Percentiles rank a stretch among this genome's conserved stretches.
These are phyloP conservation scores for Chlorella variabilis DNA, from an alignment of 163 green algal genomes.

Conservation along the genomic window DNA sequence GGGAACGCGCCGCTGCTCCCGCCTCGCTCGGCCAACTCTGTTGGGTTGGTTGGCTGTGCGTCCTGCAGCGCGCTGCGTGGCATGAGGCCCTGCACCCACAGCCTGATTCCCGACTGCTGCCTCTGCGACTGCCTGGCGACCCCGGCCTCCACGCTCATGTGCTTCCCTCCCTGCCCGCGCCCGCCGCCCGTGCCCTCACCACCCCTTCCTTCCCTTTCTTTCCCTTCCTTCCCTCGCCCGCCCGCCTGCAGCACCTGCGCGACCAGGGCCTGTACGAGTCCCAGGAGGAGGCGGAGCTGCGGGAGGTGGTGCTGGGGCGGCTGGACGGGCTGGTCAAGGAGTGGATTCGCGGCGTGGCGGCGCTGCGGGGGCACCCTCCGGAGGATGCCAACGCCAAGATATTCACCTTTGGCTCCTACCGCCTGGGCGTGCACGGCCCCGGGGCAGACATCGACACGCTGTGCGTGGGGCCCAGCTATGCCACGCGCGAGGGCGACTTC, in stretches of 20 bases:
- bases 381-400: slow-evolving; percentile 78
- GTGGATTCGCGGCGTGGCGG: slow-evolving; percentile 77
- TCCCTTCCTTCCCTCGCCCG: background rate
- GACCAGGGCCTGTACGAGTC: slow-evolving; percentile 78
- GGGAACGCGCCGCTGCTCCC: background rate
- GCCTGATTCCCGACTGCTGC: no score
- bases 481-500: slow-evolving; percentile 87
- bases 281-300: slow-evolving; percentile 63
- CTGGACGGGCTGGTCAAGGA: slow-evolving; percentile 78
- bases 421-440: slow-evolving; percentile 93
- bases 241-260: slow-evolving; percentile 72
- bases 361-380: slow-evolving; percentile 28
- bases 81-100: no score
- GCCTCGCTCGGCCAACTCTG: background rate
- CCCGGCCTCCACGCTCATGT: no score
- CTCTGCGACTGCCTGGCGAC: no score
- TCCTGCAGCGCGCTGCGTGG: background rate
- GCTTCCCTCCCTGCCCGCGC: background rate
- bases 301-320: slow-evolving; percentile 85
- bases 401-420: slow-evolving; percentile 98
- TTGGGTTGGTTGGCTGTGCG: no score
- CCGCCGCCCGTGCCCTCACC: no score
- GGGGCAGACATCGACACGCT: slow-evolving; percentile 99
- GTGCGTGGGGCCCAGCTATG: slow-evolving; percentile 89
- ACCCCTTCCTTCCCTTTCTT: background rate